Percentiles rank a stretch among this genome's conserved stretches.
Conservation (phyloP, 2,329 filamentous ascomycete species). For the Pseudogymnoascus sp. region DNA sequence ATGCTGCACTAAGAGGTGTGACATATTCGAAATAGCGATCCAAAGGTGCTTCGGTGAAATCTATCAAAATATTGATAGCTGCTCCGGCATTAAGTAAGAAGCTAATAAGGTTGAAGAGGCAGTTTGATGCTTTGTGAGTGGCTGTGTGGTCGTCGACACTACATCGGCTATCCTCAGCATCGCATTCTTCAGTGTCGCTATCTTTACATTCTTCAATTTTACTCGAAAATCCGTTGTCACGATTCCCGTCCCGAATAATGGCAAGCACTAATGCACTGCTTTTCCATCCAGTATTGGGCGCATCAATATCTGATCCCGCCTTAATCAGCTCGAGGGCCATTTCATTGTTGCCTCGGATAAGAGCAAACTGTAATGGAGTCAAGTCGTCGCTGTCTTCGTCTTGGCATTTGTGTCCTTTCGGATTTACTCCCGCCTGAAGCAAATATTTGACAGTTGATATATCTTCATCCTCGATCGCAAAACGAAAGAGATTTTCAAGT, state of each 20-base stretch:
- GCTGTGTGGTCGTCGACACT: neutral
- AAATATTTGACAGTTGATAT: constrained; percentile 12
- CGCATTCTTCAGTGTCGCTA: neutral
- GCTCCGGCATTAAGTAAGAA: neutral
- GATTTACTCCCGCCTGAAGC: constrained; percentile 11
- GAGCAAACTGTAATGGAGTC: neutral
- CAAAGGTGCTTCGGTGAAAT: neutral
- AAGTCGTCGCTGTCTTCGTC: neutral
- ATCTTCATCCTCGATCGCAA: constrained; percentile 13
- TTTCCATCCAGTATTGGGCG: neutral
- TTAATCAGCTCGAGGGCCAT: neutral
- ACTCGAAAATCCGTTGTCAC: neutral
- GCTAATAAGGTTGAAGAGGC: neutral
- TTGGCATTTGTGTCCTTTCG: constrained; percentile 10
- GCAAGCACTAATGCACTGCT: neutral
- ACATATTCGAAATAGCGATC: neutral
- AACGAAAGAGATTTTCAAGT: constrained; percentile 11
- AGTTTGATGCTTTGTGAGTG: neutral
- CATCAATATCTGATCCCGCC: neutral
- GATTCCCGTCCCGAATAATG: neutral
- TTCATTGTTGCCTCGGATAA: neutral
- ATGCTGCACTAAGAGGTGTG: neutral
- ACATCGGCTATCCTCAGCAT: neutral
- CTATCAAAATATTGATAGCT: neutral
- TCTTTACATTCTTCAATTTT: neutral